Evolutionary conservation across 78 protist genomes (phyloP).

Genomic region (Dictyostelium citrinum): DNA sequence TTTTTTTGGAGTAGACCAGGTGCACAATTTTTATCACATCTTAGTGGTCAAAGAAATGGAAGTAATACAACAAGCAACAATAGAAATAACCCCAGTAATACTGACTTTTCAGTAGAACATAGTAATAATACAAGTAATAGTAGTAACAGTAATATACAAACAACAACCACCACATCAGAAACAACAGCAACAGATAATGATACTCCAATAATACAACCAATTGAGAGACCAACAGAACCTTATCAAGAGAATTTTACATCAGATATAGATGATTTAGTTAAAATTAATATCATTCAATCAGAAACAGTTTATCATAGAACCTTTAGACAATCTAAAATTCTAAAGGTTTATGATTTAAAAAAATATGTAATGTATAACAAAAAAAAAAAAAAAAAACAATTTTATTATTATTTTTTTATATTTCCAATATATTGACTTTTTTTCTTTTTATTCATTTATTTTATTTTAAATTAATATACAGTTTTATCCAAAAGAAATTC

Average conservation of each 20-base stretch:
- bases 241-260: slow-evolving; percentile 1
- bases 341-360: slow-evolving; percentile 40
- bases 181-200: not conserved
- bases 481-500: slow-evolving; percentile 42
- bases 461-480: not conserved
- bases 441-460: not conserved
- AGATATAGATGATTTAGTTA: slow-evolving; percentile 10
- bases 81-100: not conserved
- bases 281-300: slow-evolving; percentile 18
- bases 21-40: not conserved
- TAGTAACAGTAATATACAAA: not conserved
- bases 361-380: slow-evolving; percentile 29
- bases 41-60: not conserved
- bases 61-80: not conserved
- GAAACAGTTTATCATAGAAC: slow-evolving; percentile 25
- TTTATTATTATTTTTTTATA: not conserved
- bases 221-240: not conserved
- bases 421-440: no score
- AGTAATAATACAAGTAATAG: not conserved
- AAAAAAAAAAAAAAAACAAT: not conserved
- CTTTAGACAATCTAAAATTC: not conserved
- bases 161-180: not conserved
- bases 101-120: not conserved
- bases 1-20: not conserved
- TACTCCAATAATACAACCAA: not conserved